phyloP scores from a whole-genome alignment of 2,329 filamentous ascomycete species.

The Penicillium frequentans region DNA sequence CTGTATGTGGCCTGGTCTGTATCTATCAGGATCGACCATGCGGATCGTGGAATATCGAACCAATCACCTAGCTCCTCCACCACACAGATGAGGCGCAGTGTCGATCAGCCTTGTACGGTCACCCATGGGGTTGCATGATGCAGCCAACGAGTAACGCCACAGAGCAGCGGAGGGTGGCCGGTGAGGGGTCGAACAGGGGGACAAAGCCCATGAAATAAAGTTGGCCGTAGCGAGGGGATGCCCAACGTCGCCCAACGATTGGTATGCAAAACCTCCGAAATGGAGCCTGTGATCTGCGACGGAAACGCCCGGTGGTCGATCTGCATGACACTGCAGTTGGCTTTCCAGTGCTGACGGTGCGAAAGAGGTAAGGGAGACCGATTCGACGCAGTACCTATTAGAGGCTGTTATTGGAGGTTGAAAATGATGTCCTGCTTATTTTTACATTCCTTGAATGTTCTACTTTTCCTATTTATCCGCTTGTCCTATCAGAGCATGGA shows the following conservation, averaged over 20 bases:
- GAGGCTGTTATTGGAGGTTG: not conserved
- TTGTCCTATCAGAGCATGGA: conserved; percentile 16
- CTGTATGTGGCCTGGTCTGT: not conserved
- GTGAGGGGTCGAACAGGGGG: not conserved
- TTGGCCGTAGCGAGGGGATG: conserved; percentile 23
- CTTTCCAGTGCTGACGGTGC: not conserved
- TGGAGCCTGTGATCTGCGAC: conserved; percentile 32
- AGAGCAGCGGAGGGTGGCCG: not conserved
- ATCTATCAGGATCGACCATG: conserved; percentile 5
- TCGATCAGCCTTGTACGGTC: conserved; percentile 22
- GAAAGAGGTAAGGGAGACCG: not conserved
- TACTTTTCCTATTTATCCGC: conserved; percentile 2
- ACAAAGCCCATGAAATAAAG: conserved; percentile 17
- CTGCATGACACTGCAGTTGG: conserved; percentile 17
- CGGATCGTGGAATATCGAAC: conserved; percentile 30
- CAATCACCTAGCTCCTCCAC: conserved; percentile 27
- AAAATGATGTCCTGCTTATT: not conserved
- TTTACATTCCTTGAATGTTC: not conserved
- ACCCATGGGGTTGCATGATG: not conserved
- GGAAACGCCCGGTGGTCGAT: conserved; percentile 32
- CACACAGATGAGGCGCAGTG: conserved; percentile 26
- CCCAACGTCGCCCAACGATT: conserved; percentile 29
- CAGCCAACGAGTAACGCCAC: not conserved
- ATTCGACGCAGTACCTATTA: not conserved
- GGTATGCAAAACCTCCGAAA: conserved; percentile 31